phyloP scores from a whole-genome alignment of 2,329 filamentous ascomycete genomes.

The Gyromitra esculenta region DNA sequence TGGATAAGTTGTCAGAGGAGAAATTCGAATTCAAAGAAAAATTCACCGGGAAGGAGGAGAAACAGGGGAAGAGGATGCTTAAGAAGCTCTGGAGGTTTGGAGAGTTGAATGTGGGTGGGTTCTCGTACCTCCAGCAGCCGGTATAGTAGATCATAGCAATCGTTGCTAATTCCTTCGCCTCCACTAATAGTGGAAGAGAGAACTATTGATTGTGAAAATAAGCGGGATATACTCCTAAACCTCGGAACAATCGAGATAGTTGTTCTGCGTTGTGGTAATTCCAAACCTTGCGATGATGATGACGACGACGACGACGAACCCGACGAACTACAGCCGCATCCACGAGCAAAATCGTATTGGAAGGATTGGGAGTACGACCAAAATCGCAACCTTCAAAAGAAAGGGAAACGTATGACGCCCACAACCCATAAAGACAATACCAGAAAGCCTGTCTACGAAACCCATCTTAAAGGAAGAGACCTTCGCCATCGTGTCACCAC shows the following conservation, averaged over 20 bases:
- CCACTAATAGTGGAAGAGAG: conserved; percentile 1
- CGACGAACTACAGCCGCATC: background rate
- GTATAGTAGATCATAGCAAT: background rate
- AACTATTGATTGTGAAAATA: conserved; percentile 19
- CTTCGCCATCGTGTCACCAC: conserved; percentile 19
- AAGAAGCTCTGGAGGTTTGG: conserved; percentile 31
- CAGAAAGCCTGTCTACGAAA: conserved; percentile 15
- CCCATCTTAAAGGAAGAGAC: conserved; percentile 18
- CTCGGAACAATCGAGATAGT: conserved; percentile 26
- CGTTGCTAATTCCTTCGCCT: background rate
- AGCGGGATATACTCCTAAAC: conserved; percentile 14
- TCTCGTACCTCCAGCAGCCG: background rate
- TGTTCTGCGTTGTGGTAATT: conserved; percentile 3
- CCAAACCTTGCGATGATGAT: background rate
- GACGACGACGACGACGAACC: background rate
- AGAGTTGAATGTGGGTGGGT: conserved; percentile 25
- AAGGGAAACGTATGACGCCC: conserved; percentile 9
- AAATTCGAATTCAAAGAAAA: background rate
- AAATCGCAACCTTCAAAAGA: background rate
- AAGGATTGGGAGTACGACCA: conserved; percentile 20
- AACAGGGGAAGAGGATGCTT: background rate
- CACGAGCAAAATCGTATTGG: conserved; percentile 22
- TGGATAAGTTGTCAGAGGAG: conserved; percentile 4
- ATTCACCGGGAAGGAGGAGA: conserved; percentile 30
- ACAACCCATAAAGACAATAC: background rate